phyloP scores from a whole-genome alignment of 148 eudicot species.

The Chenopodium berlandieri region DNA sequence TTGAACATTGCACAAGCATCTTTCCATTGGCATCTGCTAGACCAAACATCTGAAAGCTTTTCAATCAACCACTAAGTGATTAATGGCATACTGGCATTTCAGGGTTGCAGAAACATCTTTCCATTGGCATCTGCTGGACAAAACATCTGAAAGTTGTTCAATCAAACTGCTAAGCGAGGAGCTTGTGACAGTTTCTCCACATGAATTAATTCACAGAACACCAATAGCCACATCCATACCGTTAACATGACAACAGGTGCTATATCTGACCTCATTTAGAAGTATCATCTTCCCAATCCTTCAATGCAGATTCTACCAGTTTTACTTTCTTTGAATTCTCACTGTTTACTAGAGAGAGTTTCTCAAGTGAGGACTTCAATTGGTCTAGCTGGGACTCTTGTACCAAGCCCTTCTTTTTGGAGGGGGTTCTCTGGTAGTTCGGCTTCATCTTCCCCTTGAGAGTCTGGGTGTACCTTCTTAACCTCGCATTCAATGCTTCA shows the following conservation, averaged over 20 bases:
- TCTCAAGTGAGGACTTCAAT: conserved; percentile 60
- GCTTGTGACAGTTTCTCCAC: background rate
- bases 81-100: background rate
- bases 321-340: conserved; percentile 77
- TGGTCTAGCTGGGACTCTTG: conserved; percentile 58
- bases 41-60: background rate
- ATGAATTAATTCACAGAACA: background rate
- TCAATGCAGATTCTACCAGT: conserved; percentile 72
- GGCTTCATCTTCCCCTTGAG: conserved; percentile 32
- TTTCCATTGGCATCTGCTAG: background rate
- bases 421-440: conserved; percentile 31
- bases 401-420: conserved; percentile 36
- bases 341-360: conserved; percentile 78
- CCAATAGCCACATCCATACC: background rate
- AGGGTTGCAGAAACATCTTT: background rate
- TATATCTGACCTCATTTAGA: conserved; percentile 9
- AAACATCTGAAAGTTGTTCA: background rate
- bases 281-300: conserved; percentile 28
- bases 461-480: conserved; percentile 55
- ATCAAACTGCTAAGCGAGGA: background rate
- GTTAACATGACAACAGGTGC: background rate
- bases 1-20: background rate
- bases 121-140: background rate
- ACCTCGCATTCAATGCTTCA: conserved; percentile 68
- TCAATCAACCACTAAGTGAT: background rate